Evolutionary conservation across 257 asterid species (phyloP), one percentile per base, ranked within the genome.

Genomic region (Scutellaria barbata): DNA sequence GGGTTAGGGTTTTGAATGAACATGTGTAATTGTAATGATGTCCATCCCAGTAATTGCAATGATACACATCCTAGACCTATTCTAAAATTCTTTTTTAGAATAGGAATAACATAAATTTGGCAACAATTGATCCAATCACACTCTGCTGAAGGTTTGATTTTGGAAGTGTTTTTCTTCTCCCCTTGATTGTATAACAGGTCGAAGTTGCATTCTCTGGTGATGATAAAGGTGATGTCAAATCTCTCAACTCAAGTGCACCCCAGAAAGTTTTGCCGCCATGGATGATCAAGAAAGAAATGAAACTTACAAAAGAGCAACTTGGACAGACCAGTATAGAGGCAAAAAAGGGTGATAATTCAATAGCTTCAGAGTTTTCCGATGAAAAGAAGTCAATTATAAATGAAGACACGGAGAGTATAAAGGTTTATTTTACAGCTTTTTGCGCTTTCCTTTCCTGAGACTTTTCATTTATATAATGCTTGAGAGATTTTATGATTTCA

Each of bases 271-370:
- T 92, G 83, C 99, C 99, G 72, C 96, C 98, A 18, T 95, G 98
- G 99, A 92, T 95, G 99, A 87, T 95, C 66, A 89, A 61, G 83
- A 81, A 85, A 77, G 98, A 98, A 66, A 95, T 95, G 99, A 87
- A 80, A 67, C 95, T 89, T 71, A 84, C 97, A 10, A 85, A 77
- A 71, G 99, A 92, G 89, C 99, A 92, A 74, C 96, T 90, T 5
- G 99, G 99, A 63, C 91, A 86, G 79, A 73, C 81, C 56, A 85
- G 84, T 82, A 82, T 59, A 58, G 96, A 87, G 77, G 72, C 69
- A 25, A 83, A 78, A 71, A 65, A 67, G 87, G 95, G 69, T 74
- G 88, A 77, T 74, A 43, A 80, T 58, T 78, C 74, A 56, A 75
- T 74, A 16, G 63, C 87, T 41, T 60, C 60, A 11, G 95, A 81